Evolutionary conservation across 106 monocot genomes (phyloP).

Genomic region (Iris macrosiphon): DNA sequence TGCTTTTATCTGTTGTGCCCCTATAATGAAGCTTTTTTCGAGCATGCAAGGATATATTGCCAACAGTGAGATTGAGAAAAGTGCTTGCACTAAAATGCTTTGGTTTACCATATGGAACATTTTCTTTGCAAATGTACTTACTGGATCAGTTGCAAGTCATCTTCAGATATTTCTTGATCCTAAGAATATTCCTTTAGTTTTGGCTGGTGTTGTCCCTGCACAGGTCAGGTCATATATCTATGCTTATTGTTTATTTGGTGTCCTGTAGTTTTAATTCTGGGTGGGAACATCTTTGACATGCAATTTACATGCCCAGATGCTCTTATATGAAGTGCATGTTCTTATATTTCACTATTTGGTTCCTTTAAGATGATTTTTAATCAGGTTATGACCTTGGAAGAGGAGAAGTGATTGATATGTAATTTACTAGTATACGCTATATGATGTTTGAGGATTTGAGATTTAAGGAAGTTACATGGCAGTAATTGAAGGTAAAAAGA

Average conservation of each 20-base stretch:
- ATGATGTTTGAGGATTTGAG: no score
- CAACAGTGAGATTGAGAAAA: conserved; percentile 77
- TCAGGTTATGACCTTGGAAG: neutral
- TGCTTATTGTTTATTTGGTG: no score
- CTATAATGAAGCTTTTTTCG: conserved; percentile 89
- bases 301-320: no score
- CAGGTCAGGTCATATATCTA: conserved; percentile 41
- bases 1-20: conserved; percentile 62
- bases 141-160: conserved; percentile 73
- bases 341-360: neutral
- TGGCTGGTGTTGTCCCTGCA: conserved; percentile 81
- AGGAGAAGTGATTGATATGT: no score
- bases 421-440: no score
- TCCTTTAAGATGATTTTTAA: conserved; percentile 2
- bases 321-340: no score
- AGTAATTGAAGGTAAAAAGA: no score
- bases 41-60: conserved; percentile 92
- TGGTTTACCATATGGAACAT: conserved; percentile 85
- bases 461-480: no score
- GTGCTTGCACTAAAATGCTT: conserved; percentile 94
- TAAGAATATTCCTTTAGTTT: conserved; percentile 60
- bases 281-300: neutral
- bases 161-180: conserved; percentile 57
- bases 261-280: neutral
- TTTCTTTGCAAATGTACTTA: conserved; percentile 93